Base-by-base conservation (phyloP, 768 basidiomycete genomes). In the Rhodotorula babjevae region DNA sequence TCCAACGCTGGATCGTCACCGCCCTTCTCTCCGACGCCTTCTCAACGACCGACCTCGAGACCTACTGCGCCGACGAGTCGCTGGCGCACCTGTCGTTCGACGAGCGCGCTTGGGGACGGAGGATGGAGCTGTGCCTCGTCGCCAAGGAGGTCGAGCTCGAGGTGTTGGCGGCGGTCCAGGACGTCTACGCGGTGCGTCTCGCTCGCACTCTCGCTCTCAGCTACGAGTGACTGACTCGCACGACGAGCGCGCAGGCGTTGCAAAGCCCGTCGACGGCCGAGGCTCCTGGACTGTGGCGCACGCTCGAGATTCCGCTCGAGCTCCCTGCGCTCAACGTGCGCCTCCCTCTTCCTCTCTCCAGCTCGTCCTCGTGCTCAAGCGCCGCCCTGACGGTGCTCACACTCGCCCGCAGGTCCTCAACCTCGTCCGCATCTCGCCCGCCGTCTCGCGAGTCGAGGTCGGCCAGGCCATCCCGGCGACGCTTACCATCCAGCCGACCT, bases 291-390 rank as follows among this genome's bases (percentile, higher is more conserved):
- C 65, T 49, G 27, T 95, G 92, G 91, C 85, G 87, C 57, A 87
- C 89, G 74, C 85, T 94, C 57, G 85, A 84, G 68, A 91, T 94
- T 60, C 91, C 92, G 36, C 89, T 94, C 11, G 93, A 94, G 77
- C 85, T 94, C 44, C 93, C 93, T 1, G 79, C 82, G 68, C 88
- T 91, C 85, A 87, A 88, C 78, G 93, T 91, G 69, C 81, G 89
- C 82, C 19, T 7, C n/a, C 31, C 44, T 21, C 44, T 6, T 11
- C 42, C n/a, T 7, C 36, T 44, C 40, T 2, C 42, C 42, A 12
- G 52, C 14, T 18, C 58, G 23, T 58, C 9, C 18, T n/a, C n/a
- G n/a, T n/a, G n/a, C n/a, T n/a, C n/a, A n/a, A n/a, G n/a, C n/a
- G n/a, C n/a, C n/a, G n/a, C n/a, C n/a, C n/a, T n/a, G n/a, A n/a